These are phyloP conservation scores for Erigeron canadensis DNA, from an alignment of 129 eudicot genomes.

Conservation along the genomic window DNA sequence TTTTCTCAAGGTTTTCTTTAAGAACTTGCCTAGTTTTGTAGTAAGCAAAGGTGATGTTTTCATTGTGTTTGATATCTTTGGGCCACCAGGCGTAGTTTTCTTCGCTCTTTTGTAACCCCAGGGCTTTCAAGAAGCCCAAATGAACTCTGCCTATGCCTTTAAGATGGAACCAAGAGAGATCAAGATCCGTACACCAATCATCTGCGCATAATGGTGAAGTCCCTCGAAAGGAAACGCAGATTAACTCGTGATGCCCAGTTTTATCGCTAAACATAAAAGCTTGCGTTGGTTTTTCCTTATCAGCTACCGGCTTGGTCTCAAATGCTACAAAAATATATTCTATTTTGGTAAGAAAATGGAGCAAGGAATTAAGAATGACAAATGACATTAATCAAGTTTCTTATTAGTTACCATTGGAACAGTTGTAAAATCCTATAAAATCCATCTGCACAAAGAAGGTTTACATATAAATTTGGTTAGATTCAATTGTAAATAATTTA, in stretches of 20 bases:
- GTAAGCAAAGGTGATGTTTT: constrained; percentile 34
- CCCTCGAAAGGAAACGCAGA: constrained; percentile 62
- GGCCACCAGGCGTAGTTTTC: constrained; percentile 26
- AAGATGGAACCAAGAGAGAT: constrained; percentile 58
- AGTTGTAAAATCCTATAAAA: constrained; percentile 23
- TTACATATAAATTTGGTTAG: neutral
- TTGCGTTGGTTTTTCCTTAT: constrained; percentile 36
- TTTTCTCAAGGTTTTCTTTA: constrained; percentile 16
- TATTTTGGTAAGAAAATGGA: neutral
- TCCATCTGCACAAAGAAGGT: constrained; percentile 27
- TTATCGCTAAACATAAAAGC: constrained; percentile 49
- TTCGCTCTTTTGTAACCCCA: constrained; percentile 40
- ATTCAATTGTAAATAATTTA: neutral
- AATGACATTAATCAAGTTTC: neutral
- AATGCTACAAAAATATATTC: constrained; percentile 12
- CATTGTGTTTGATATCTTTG: constrained; percentile 16
- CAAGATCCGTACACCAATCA: constrained; percentile 53
- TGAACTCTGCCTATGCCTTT: constrained; percentile 52
- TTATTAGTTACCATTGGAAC: constrained; percentile 26
- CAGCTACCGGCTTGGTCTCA: neutral
- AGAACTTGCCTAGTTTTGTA: constrained; percentile 43
- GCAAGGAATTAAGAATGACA: neutral
- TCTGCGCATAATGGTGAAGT: constrained; percentile 50
- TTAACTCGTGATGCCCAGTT: constrained; percentile 26
- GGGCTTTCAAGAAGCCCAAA: constrained; percentile 43